A percentile compares a stretch with the other conserved stretches of the same genome.
These are phyloP conservation scores for Rhododendron molle DNA, from an alignment of 148 eudicot species.

Conservation along the genomic window DNA sequence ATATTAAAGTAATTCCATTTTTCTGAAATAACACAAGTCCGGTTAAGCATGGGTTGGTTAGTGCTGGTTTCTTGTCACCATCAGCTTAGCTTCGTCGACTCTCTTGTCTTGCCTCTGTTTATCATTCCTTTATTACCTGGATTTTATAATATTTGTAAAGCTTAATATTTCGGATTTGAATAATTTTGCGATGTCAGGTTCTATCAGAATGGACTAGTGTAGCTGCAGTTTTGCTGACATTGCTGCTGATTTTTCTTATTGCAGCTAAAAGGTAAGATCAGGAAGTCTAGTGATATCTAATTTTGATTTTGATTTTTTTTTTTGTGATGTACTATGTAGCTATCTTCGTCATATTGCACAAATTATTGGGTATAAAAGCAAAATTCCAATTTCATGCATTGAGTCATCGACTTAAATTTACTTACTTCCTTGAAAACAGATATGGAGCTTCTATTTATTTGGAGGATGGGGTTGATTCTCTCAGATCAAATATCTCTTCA, in stretches of 20 bases:
- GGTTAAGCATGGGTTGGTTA: not conserved
- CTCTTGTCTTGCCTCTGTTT: not conserved
- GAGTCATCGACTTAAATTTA: not conserved
- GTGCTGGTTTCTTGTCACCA: not conserved
- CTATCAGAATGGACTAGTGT: conserved; percentile 59
- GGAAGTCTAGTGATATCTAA: conserved; percentile 3
- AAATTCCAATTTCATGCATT: not conserved
- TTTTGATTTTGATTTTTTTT: not conserved
- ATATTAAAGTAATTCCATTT: not conserved
- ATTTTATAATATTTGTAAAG: not conserved
- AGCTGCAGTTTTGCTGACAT: conserved; percentile 29
- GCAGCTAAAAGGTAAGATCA: conserved; percentile 41
- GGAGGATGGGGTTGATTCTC: conserved; percentile 31
- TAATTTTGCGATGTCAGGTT: conserved; percentile 42
- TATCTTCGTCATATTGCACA: not conserved
- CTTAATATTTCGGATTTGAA: not conserved
- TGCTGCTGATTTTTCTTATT: conserved; percentile 40
- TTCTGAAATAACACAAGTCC: not conserved
- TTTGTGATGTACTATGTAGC: not conserved
- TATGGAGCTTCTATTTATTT: conserved; percentile 23
- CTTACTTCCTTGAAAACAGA: conserved; percentile 29
- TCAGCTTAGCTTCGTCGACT: not conserved
- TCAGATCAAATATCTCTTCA: conserved; percentile 55
- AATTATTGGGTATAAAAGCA: not conserved
- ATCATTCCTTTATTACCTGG: not conserved